A percentile compares a stretch with the other conserved stretches of the same genome.
These are phyloP conservation scores for Neurospora cerealis DNA, from an alignment of 495 filamentous ascomycete genomes.

Conservation along the genomic window DNA sequence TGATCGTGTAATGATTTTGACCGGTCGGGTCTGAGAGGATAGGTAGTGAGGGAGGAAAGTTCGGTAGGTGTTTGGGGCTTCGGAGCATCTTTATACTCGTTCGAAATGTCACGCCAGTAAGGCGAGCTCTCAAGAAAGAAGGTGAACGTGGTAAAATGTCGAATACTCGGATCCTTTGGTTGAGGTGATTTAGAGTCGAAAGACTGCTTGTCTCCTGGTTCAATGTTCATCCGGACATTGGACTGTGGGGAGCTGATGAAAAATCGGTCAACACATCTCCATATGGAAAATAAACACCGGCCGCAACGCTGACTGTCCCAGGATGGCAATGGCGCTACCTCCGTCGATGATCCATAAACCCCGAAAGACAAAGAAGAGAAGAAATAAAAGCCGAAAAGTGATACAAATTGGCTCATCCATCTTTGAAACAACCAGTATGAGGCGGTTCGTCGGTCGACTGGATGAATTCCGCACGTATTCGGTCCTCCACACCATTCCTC, in stretches of 20 bases:
- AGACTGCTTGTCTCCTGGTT: neutral
- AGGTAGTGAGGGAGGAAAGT: neutral
- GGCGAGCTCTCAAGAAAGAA: neutral
- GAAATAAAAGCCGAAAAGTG: neutral
- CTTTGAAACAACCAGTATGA: no score
- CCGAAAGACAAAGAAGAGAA: neutral
- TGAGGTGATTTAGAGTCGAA: neutral
- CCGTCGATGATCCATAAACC: neutral
- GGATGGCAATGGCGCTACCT: neutral
- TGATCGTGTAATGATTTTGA: neutral
- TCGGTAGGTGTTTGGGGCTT: neutral
- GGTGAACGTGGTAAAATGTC: neutral
- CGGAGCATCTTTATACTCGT: neutral
- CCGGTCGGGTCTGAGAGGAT: neutral
- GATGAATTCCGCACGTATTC: neutral
- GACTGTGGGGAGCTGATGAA: neutral
- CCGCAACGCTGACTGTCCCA: neutral
- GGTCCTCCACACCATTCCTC: neutral
- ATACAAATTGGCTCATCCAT: no score
- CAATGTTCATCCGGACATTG: neutral
- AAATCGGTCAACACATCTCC: neutral
- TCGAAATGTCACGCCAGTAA: neutral
- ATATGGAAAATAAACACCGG: neutral
- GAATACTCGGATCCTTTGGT: neutral
- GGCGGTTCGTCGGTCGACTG: no score